These are phyloP conservation scores for Schizosaccharomyces cryophilus DNA, from an alignment of 805 yeast genomes.

Conservation along the genomic window DNA sequence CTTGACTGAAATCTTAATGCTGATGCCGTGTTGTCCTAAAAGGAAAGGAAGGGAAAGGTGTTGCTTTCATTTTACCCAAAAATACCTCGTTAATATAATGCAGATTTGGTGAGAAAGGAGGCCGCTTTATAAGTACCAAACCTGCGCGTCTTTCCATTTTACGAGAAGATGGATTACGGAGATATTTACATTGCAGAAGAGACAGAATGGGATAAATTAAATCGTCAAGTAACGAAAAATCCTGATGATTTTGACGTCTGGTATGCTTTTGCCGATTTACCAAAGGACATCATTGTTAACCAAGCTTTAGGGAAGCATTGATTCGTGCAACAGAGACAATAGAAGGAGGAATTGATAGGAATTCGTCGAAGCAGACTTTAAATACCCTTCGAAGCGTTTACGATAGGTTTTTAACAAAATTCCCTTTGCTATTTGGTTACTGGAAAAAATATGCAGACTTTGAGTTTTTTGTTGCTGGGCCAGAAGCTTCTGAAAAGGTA, in stretches of 20 bases:
- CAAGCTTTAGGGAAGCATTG: slow-evolving; percentile 13
- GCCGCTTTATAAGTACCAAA: not conserved
- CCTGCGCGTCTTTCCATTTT: not conserved
- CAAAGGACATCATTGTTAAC: not conserved
- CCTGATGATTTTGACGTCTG: slow-evolving; percentile 14
- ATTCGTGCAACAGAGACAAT: slow-evolving; percentile 12
- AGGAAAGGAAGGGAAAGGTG: too few species aligned
- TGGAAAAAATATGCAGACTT: slow-evolving; percentile 20
- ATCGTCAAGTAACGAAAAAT: slow-evolving; percentile 5
- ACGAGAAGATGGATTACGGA: not conserved
- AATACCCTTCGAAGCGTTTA: slow-evolving; percentile 11
- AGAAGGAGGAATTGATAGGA: slow-evolving; percentile 14
- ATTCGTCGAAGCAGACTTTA: slow-evolving; percentile 11
- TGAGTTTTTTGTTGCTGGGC: slow-evolving; percentile 15
- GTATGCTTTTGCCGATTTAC: not conserved
- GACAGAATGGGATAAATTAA: slow-evolving; percentile 6
- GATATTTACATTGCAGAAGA: slow-evolving; percentile 4
- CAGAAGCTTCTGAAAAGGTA: slow-evolving; percentile 13
- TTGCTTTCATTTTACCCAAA: too few species aligned
- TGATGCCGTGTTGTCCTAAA: too few species aligned
- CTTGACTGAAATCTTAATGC: too few species aligned
- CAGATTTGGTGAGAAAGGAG: not conserved
- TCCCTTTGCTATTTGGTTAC: slow-evolving; percentile 19
- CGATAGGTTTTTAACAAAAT: slow-evolving; percentile 13
- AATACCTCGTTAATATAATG: not conserved